Evolutionary conservation across 306 rosid species (phyloP).

Genomic region (Pyrus betulifolia): DNA sequence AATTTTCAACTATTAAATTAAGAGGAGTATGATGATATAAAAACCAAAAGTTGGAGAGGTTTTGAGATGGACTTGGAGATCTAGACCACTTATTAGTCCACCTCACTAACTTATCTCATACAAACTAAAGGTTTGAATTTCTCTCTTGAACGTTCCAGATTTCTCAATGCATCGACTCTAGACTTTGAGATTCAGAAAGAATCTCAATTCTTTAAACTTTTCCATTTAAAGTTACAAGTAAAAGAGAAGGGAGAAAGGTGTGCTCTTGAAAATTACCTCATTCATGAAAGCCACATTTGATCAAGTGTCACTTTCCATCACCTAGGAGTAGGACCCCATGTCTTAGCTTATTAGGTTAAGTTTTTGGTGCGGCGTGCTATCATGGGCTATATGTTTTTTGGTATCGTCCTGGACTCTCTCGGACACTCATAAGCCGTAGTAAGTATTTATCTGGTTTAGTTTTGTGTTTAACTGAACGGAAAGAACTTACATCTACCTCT

Average conservation of each 20-base stretch:
- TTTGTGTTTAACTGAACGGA: too few species aligned
- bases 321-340: not conserved
- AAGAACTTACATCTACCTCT: too few species aligned
- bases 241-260: not conserved
- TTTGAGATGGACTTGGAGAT: too few species aligned
- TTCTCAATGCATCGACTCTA: too few species aligned
- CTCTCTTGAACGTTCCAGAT: fast-evolving
- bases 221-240: not conserved
- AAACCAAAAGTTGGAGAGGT: not conserved
- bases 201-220: not conserved
- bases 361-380: not conserved
- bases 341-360: not conserved
- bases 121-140: too few species aligned
- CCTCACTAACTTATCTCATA: too few species aligned
- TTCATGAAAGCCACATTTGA: not conserved
- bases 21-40: not conserved
- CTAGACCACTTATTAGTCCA: too few species aligned
- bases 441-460: too few species aligned
- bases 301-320: not conserved
- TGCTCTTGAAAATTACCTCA: not conserved
- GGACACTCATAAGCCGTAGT: too few species aligned
- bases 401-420: too few species aligned
- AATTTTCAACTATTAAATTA: not conserved
- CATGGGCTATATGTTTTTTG: not conserved
- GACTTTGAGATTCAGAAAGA: too few species aligned